Conservation (phyloP, 495 filamentous ascomycete species). For the Viridothelium virens region DNA sequence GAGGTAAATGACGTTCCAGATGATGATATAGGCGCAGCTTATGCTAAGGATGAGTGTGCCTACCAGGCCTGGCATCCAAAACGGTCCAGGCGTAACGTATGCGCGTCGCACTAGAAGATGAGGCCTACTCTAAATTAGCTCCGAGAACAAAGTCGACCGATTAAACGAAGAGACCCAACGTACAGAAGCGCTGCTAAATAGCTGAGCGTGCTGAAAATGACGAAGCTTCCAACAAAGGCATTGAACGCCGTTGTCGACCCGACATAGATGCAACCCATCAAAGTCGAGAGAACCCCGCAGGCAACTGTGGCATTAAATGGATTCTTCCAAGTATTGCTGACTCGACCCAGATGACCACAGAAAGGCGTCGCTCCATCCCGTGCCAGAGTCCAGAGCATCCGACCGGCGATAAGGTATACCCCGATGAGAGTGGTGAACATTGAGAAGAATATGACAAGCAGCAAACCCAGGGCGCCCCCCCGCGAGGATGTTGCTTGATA, state of each 20-base stretch:
- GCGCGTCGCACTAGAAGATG: conserved; percentile 58
- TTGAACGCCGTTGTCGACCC: conserved; percentile 44
- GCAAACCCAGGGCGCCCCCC: conserved; percentile 55
- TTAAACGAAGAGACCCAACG: neutral
- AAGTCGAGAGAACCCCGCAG: conserved; percentile 41
- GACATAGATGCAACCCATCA: conserved; percentile 47
- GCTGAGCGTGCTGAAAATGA: conserved; percentile 50
- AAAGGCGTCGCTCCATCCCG: conserved; percentile 58
- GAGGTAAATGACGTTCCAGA: conserved; percentile 63
- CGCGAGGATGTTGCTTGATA: conserved; percentile 58
- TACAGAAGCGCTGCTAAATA: conserved; percentile 32
- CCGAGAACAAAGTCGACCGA: conserved; percentile 15
- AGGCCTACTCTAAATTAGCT: conserved; percentile 30
- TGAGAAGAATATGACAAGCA: conserved; percentile 27
- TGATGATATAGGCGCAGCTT: conserved; percentile 54
- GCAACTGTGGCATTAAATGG: conserved; percentile 48
- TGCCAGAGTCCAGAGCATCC: conserved; percentile 72
- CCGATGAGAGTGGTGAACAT: conserved; percentile 38
- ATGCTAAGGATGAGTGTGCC: conserved; percentile 53
- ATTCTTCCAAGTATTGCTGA: neutral
- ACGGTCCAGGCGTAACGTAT: conserved; percentile 58
- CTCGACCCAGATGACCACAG: neutral
- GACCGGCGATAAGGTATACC: conserved; percentile 60
- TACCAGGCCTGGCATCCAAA: conserved; percentile 53
- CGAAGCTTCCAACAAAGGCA: conserved; percentile 56